These are phyloP conservation scores for Stemphylium lycopersici DNA, from an alignment of 2,329 filamentous ascomycete species.

Conservation along the genomic window DNA sequence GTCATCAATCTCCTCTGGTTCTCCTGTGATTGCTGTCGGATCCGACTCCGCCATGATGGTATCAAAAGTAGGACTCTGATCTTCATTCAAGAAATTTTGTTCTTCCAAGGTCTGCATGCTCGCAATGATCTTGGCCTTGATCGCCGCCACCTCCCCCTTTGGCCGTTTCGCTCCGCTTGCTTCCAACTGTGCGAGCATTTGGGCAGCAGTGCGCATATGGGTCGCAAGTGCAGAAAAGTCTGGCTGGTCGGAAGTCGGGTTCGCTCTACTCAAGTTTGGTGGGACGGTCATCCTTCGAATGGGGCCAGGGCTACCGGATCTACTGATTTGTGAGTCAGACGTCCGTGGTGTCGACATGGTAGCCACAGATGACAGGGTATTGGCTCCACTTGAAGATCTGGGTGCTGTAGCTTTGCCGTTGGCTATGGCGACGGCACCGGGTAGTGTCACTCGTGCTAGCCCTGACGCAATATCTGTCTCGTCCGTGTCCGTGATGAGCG, in stretches of 20 bases:
- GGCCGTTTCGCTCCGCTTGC: slow-evolving; percentile 80
- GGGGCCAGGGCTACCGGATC: slow-evolving; percentile 70
- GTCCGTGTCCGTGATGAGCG: slow-evolving; percentile 65
- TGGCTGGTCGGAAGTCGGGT: slow-evolving; percentile 69
- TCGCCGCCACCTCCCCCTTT: slow-evolving; percentile 79
- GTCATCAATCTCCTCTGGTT: slow-evolving; percentile 62
- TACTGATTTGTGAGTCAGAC: slow-evolving; percentile 70
- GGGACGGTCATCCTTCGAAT: slow-evolving; percentile 67
- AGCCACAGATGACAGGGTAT: slow-evolving; percentile 64
- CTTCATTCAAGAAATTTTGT: slow-evolving; percentile 79
- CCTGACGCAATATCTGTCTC: slow-evolving; percentile 50
- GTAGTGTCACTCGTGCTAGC: slow-evolving; percentile 38
- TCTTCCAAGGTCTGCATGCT: slow-evolving; percentile 90
- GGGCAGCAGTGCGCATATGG: slow-evolving; percentile 85
- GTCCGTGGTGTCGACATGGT: slow-evolving; percentile 70
- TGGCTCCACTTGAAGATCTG: slow-evolving; percentile 66
- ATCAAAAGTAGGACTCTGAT: slow-evolving; percentile 77
- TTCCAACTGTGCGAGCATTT: slow-evolving; percentile 85
- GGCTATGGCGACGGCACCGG: slow-evolving; percentile 23
- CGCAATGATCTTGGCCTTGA: slow-evolving; percentile 84
- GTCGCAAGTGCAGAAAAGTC: slow-evolving; percentile 84
- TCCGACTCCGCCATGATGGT: slow-evolving; percentile 78
- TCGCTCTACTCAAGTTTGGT: slow-evolving; percentile 53
- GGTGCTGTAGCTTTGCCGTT: slow-evolving; percentile 50
- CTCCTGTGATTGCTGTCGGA: slow-evolving; percentile 57